Percentiles rank a stretch among this genome's conserved stretches.
These are phyloP conservation scores for Dendrobium huoshanense DNA, from an alignment of 106 monocot genomes.

Conservation along the genomic window DNA sequence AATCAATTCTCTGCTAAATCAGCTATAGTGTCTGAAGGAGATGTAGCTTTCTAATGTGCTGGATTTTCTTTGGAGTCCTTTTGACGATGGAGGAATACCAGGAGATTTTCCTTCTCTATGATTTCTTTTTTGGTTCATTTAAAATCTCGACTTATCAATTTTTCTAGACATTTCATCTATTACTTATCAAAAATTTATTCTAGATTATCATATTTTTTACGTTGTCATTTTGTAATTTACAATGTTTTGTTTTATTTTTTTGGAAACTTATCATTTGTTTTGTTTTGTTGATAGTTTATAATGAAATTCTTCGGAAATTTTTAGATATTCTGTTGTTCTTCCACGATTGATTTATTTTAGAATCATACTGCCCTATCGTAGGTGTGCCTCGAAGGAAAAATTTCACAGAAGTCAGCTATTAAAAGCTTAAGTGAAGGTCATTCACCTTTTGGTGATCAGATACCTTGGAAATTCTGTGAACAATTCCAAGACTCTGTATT, in stretches of 20 bases:
- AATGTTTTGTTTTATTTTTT: not conserved
- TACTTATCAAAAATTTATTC: too few species aligned
- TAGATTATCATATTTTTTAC: too few species aligned
- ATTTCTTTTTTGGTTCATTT: too few species aligned
- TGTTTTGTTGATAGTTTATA: not conserved
- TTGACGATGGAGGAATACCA: too few species aligned
- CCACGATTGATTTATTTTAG: not conserved
- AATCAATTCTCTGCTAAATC: too few species aligned
- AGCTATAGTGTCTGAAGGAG: too few species aligned
- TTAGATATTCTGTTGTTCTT: not conserved
- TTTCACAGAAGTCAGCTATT: constrained; percentile 73
- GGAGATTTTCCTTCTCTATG: too few species aligned
- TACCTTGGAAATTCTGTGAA: constrained; percentile 95
- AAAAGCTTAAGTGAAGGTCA: constrained; percentile 74
- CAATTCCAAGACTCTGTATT: constrained; percentile 87
- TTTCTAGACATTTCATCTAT: too few species aligned
- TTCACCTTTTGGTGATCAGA: constrained; percentile 83
- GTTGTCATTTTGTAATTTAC: too few species aligned
- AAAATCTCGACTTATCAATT: too few species aligned
- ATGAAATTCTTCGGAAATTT: not conserved
- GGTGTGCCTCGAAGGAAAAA: constrained; percentile 97
- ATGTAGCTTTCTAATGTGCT: too few species aligned
- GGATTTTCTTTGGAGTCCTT: too few species aligned
- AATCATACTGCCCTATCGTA: constrained; percentile 14
- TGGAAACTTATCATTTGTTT: not conserved